Evolutionary conservation across 2,329 filamentous ascomycete species (phyloP).

Genomic region (Dactylonectria macrodidyma): DNA sequence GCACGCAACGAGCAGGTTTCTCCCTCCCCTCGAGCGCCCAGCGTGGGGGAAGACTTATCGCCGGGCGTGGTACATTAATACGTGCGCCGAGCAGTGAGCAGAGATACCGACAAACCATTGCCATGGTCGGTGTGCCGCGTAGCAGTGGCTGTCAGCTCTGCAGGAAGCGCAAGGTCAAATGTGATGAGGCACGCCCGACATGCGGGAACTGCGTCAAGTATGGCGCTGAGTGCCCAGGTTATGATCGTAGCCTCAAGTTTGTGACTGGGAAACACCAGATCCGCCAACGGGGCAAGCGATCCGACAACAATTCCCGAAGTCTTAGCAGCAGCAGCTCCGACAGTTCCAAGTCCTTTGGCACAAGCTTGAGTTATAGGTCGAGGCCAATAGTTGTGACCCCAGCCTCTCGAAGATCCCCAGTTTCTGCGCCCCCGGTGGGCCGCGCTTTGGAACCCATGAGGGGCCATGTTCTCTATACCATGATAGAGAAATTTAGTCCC

Average conservation of each 20-base stretch:
- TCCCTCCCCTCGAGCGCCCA: constrained; percentile 12
- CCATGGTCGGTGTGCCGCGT: constrained; percentile 57
- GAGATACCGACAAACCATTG: constrained; percentile 33
- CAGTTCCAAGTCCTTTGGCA: constrained; percentile 28
- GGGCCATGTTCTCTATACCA: constrained; percentile 51
- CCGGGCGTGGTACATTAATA: constrained; percentile 39
- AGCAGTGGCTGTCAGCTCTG: constrained; percentile 58
- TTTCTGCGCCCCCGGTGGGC: constrained; percentile 31
- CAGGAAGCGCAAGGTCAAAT: constrained; percentile 60
- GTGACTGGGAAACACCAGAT: constrained; percentile 57
- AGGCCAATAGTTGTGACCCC: constrained; percentile 14
- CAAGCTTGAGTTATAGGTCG: constrained; percentile 12
- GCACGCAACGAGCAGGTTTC: constrained; percentile 17
- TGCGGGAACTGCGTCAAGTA: constrained; percentile 59
- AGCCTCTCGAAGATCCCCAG: constrained; percentile 24
- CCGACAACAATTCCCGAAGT: constrained; percentile 20
- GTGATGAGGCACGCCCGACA: constrained; percentile 60
- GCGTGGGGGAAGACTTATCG: constrained; percentile 36
- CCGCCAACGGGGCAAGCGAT: constrained; percentile 46
- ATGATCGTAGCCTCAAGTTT: constrained; percentile 57
- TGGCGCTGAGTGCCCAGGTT: constrained; percentile 57
- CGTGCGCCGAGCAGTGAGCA: constrained; percentile 44
- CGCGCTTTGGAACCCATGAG: constrained; percentile 41
- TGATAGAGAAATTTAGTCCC: constrained; percentile 47
- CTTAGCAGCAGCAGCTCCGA: constrained; percentile 32